Conservation (phyloP, 2,329 filamentous ascomycete species). For the Didymella exigua region DNA sequence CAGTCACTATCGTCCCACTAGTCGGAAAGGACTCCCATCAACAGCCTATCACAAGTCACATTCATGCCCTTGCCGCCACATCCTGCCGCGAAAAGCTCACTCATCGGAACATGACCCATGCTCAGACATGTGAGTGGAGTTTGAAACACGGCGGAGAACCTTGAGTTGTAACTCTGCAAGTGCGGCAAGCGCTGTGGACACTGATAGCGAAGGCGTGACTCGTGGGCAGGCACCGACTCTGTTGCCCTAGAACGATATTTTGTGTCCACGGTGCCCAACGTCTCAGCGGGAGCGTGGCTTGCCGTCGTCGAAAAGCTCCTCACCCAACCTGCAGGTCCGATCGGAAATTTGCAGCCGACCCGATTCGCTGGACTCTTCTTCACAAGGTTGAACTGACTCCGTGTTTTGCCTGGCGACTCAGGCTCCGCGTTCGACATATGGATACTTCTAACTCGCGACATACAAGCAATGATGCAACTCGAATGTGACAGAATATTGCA, state of each 20-base stretch:
- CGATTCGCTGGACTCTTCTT: not conserved
- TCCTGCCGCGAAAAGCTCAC: not conserved
- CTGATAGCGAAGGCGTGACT: constrained; percentile 2
- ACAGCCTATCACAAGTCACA: not conserved
- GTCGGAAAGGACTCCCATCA: not conserved
- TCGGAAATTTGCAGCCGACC: not conserved
- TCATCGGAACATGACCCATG: not conserved
- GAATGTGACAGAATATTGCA: not conserved
- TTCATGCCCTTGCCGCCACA: not conserved
- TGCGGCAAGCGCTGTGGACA: constrained; percentile 6
- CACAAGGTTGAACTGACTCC: not conserved
- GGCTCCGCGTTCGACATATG: not conserved
- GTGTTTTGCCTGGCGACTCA: not conserved
- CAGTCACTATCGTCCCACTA: not conserved
- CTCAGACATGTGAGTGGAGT: not conserved
- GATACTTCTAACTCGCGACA: not conserved
- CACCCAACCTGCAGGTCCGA: not conserved
- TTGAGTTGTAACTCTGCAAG: constrained; percentile 5
- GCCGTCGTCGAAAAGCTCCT: not conserved
- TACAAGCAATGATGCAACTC: not conserved
- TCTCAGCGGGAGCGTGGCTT: constrained; percentile 4
- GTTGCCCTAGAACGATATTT: constrained; percentile 12
- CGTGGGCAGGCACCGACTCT: not conserved
- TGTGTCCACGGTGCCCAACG: constrained; percentile 2
- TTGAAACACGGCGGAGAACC: constrained; percentile 12